Evolutionary conservation across 495 filamentous ascomycete species (phyloP).

Genomic region (Aspergillus cavernicola): DNA sequence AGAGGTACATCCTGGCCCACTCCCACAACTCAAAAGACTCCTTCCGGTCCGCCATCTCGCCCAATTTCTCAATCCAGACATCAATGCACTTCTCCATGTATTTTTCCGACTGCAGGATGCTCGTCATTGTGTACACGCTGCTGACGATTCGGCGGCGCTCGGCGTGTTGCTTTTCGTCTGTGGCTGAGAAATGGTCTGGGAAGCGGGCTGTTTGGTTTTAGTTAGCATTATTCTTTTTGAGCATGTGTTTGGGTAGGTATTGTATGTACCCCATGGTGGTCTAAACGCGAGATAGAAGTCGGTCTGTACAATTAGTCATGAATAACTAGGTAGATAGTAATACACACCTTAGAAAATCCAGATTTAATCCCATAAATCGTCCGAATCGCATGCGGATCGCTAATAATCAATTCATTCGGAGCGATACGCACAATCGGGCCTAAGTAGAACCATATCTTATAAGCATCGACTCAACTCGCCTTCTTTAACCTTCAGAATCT

Average conservation of each 20-base stretch:
- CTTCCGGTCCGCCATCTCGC: conserved; percentile 18
- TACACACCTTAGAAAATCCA: conserved; percentile 14
- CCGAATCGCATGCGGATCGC: conserved; percentile 23
- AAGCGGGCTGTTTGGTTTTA: conserved; percentile 7
- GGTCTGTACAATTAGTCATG: neutral
- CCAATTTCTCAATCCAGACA: conserved; percentile 20
- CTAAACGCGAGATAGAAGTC: conserved; percentile 20
- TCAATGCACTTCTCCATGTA: conserved; percentile 26
- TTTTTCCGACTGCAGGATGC: conserved; percentile 27
- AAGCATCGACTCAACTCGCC: no score
- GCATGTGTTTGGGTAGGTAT: neutral
- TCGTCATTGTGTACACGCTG: conserved; percentile 28
- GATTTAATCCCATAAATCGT: conserved; percentile 30
- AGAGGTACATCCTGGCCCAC: conserved; percentile 17
- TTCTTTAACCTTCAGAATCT: no score
- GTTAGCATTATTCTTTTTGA: neutral
- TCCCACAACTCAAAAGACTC: conserved; percentile 20
- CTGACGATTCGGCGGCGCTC: conserved; percentile 30
- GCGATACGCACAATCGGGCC: conserved; percentile 27
- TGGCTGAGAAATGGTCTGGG: conserved; percentile 17
- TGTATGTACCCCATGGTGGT: conserved; percentile 13
- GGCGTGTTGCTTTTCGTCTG: conserved; percentile 25
- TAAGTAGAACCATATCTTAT: no score
- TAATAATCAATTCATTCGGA: conserved; percentile 27
- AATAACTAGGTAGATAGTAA: no score